A percentile compares a stretch with the other conserved stretches of the same genome.
These are phyloP conservation scores for Aspergillaceae sp. DNA, from an alignment of 2,329 filamentous ascomycete genomes.

Conservation along the genomic window DNA sequence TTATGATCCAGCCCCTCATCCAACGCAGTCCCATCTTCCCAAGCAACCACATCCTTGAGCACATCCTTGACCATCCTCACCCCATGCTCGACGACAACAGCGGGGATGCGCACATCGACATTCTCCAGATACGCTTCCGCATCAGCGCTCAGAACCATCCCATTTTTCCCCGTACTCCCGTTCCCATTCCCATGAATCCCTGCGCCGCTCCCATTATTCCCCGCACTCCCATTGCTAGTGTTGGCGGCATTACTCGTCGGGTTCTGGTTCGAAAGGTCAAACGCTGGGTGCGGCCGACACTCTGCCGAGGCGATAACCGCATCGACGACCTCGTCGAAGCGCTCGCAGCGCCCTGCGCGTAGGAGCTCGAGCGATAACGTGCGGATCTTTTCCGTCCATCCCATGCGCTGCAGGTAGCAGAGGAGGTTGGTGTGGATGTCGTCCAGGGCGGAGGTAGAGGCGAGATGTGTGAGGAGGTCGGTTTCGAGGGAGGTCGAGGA, in stretches of 20 bases:
- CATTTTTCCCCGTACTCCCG: background rate
- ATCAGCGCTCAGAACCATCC: conserved; percentile 3
- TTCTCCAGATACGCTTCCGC: conserved; percentile 25
- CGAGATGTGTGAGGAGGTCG: conserved; percentile 38
- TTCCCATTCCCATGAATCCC: background rate
- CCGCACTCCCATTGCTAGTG: background rate
- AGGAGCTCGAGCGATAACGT: conserved; percentile 48
- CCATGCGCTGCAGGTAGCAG: conserved; percentile 47
- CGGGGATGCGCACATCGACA: conserved; percentile 42
- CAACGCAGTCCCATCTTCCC: conserved; percentile 30
- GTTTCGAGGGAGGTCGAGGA: conserved; percentile 27
- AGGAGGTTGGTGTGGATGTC: conserved; percentile 48
- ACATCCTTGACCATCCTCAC: conserved; percentile 45
- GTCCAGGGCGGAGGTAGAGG: conserved; percentile 42
- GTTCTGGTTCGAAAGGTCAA: conserved; percentile 13
- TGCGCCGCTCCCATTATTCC: background rate
- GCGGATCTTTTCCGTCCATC: conserved; percentile 51
- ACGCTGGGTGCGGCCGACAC: conserved; percentile 23
- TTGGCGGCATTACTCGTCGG: conserved; percentile 9
- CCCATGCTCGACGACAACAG: conserved; percentile 42
- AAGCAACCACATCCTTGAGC: conserved; percentile 42
- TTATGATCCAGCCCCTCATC: conserved; percentile 7
- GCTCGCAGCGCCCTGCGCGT: conserved; percentile 49
- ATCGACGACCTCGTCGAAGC: conserved; percentile 48
- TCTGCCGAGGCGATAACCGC: conserved; percentile 43